phyloP scores from a whole-genome alignment of 192 early-diverging fungal species.

The Phycomyces blakesleeanus region DNA sequence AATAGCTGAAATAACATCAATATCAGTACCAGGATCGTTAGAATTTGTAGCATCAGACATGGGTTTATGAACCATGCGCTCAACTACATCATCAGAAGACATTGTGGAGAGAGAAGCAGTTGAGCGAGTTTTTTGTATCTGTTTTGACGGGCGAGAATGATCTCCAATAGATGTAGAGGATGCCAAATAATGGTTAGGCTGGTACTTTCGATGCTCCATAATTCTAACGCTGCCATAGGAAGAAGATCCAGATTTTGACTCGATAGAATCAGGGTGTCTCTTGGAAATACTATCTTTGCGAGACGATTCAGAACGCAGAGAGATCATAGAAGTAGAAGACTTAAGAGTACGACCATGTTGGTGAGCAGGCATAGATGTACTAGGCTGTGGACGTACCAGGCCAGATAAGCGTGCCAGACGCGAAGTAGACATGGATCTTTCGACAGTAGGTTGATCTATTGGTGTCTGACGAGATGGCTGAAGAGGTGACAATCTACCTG shows the following conservation, averaged over 20 bases:
- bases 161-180: neutral
- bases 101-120: slow-evolving; percentile 13
- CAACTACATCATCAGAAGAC: slow-evolving; percentile 10
- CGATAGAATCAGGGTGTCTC: neutral
- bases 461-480: neutral
- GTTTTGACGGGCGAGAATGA: neutral
- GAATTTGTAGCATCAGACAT: slow-evolving; percentile 1
- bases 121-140: neutral
- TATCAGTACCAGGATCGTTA: slow-evolving; percentile 4
- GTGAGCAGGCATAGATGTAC: slow-evolving; percentile 22
- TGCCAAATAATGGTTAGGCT: neutral
- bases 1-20: slow-evolving; percentile 64
- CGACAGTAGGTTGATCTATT: neutral
- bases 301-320: slow-evolving; percentile 11
- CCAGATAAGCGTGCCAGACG: slow-evolving; percentile 17
- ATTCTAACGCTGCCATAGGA: slow-evolving; percentile 14
- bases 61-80: neutral
- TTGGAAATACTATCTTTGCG: neutral
- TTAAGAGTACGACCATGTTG: slow-evolving; percentile 2
- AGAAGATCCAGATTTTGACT: neutral
- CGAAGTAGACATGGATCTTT: slow-evolving; percentile 20
- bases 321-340: slow-evolving; percentile 17
- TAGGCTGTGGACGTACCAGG: slow-evolving; percentile 20
- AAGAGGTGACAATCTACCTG: neutral
- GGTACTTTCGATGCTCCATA: slow-evolving; percentile 9